A percentile compares a stretch with the other conserved stretches of the same genome.
Conservation (phyloP, 2,329 filamentous ascomycete species). For the Emydomyces testavorans region DNA sequence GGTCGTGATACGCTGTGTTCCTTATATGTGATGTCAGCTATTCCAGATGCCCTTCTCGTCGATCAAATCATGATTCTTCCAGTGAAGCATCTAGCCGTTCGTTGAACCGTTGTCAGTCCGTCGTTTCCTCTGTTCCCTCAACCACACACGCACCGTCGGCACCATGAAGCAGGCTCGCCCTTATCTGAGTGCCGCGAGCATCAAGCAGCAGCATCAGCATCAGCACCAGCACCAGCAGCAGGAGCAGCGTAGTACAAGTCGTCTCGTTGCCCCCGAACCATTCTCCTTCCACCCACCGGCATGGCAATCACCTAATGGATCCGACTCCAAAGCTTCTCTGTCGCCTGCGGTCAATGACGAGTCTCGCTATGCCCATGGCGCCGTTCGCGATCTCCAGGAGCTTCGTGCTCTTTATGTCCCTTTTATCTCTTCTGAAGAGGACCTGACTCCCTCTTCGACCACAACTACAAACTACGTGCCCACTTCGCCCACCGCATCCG, state of each 20-base stretch:
- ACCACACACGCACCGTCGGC: background rate
- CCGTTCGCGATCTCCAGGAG: conserved; percentile 2
- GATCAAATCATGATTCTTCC: background rate
- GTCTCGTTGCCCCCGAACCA: background rate
- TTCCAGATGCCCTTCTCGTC: background rate
- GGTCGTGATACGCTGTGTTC: background rate
- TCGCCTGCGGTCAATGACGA: background rate
- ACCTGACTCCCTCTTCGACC: conserved; percentile 2
- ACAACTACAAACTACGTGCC: background rate
- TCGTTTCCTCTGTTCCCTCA: background rate
- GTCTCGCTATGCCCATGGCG: background rate
- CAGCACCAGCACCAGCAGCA: too few species aligned
- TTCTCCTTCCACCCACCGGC: conserved; percentile 1
- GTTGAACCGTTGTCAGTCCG: background rate
- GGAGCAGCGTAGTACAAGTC: conserved; percentile 9
- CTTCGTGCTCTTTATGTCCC: conserved; percentile 9
- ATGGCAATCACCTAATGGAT: background rate
- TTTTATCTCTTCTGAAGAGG: conserved; percentile 5
- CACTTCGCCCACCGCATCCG: background rate
- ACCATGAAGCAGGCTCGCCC: background rate
- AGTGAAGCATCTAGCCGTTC: conserved; percentile 2
- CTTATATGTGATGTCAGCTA: background rate
- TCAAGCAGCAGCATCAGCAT: background rate
- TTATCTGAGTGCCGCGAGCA: background rate
- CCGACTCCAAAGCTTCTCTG: background rate